A percentile compares a stretch with the other conserved stretches of the same genome.
Evolutionary conservation across 2,329 filamentous ascomycete genomes (phyloP).

Genomic region (Talaromyces sp.): DNA sequence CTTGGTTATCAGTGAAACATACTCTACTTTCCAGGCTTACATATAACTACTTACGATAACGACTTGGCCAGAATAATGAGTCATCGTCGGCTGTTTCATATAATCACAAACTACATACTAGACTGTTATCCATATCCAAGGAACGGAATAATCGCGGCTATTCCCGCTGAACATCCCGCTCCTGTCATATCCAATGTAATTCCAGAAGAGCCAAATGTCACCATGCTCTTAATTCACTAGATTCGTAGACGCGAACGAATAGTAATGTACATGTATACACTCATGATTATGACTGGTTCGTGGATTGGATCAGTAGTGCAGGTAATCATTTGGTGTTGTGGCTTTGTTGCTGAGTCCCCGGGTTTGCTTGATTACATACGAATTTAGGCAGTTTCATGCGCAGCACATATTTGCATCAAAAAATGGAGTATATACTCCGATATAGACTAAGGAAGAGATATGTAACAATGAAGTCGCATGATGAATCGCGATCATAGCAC

Average conservation of each 20-base stretch:
- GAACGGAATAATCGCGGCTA: neutral
- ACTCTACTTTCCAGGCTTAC: neutral
- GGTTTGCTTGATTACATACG: neutral
- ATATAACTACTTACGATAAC: neutral
- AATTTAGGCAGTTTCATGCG: neutral
- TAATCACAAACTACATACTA: neutral
- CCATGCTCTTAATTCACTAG: neutral
- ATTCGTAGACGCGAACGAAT: neutral
- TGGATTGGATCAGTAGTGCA: neutral
- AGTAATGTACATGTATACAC: neutral
- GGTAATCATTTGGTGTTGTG: neutral
- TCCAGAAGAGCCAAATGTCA: neutral
- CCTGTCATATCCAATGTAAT: neutral
- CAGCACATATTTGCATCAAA: neutral
- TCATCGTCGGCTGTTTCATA: conserved; percentile 2
- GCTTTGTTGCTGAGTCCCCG: neutral
- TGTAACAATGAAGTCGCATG: neutral
- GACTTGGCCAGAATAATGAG: neutral
- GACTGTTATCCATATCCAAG: neutral
- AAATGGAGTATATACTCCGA: neutral
- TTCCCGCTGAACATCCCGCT: conserved; percentile 1
- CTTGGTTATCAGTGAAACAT: neutral
- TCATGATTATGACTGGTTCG: neutral
- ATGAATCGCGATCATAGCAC: neutral
- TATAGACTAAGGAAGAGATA: neutral